phyloP scores from a whole-genome alignment of 2,329 filamentous ascomycete genomes.

The Cercospora brassicicola region DNA sequence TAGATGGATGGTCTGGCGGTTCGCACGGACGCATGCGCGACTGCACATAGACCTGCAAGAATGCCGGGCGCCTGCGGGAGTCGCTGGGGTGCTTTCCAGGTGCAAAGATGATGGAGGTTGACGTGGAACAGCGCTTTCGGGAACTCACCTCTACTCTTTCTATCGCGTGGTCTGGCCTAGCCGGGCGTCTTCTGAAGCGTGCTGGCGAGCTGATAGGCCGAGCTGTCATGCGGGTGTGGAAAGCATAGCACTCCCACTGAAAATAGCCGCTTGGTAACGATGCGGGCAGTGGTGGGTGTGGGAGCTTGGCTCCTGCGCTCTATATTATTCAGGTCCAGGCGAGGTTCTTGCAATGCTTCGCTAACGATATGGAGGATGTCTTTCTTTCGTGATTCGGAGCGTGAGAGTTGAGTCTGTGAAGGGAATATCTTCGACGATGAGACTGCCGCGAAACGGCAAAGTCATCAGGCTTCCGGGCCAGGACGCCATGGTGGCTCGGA shows the following conservation, averaged over 20 bases:
- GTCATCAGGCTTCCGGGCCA: slow-evolving; percentile 16
- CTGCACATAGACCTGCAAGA: slow-evolving; percentile 14
- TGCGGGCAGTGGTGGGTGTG: not conserved
- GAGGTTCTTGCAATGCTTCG: not conserved
- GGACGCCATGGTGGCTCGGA: slow-evolving; percentile 5
- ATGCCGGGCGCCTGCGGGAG: slow-evolving; percentile 24
- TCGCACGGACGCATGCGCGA: slow-evolving; percentile 28
- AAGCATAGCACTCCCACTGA: slow-evolving; percentile 15
- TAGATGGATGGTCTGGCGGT: slow-evolving; percentile 24
- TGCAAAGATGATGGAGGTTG: slow-evolving; percentile 9
- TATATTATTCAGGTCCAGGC: not conserved
- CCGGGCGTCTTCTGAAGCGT: slow-evolving; percentile 7
- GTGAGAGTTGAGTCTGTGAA: not conserved
- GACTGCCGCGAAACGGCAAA: not conserved
- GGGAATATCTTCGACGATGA: not conserved
- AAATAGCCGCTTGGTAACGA: slow-evolving; percentile 24
- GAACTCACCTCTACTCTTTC: slow-evolving; percentile 25
- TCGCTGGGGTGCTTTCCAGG: slow-evolving; percentile 9
- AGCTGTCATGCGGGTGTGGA: slow-evolving; percentile 17
- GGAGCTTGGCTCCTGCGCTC: not conserved
- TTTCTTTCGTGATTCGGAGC: not conserved
- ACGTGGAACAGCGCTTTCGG: slow-evolving; percentile 13
- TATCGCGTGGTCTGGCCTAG: slow-evolving; percentile 14
- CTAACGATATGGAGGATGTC: not conserved
- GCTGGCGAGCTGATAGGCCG: slow-evolving; percentile 24